Evolutionary conservation across 805 yeast species (phyloP).

Genomic region (Myxozyma geophila): DNA sequence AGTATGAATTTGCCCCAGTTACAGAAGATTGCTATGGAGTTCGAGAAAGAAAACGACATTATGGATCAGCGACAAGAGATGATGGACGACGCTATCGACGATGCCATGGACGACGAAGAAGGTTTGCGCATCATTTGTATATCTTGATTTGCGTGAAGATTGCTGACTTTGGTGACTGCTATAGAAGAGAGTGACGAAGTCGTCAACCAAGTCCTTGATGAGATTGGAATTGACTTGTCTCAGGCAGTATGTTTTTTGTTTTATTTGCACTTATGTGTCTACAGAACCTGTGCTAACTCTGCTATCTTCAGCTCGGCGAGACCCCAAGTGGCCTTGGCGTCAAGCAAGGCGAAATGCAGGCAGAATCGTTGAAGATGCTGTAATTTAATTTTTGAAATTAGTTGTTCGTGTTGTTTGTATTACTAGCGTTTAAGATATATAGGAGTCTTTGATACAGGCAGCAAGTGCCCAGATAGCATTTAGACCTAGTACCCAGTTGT

Average conservation of each 20-base stretch:
- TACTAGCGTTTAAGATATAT: neutral
- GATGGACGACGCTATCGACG: conserved; percentile 98
- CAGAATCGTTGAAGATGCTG: conserved; percentile 23
- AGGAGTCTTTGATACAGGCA: neutral
- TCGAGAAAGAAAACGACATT: conserved; percentile 89
- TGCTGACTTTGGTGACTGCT: neutral
- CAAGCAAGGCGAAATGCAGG: conserved; percentile 12
- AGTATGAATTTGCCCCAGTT: conserved; percentile 90
- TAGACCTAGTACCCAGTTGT: neutral
- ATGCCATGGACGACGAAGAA: conserved; percentile 89
- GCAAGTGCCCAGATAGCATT: neutral
- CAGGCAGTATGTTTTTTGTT: conserved; percentile 43
- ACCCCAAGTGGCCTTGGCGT: conserved; percentile 47
- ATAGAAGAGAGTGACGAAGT: conserved; percentile 41
- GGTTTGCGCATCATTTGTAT: conserved; percentile 40
- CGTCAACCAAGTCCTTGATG: conserved; percentile 89
- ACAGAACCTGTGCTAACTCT: neutral
- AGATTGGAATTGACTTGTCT: conserved; percentile 85
- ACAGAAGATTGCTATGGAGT: conserved; percentile 90
- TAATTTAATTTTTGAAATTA: neutral
- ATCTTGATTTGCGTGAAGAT: neutral
- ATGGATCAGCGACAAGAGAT: conserved; percentile 99
- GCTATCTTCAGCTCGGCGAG: conserved; percentile 43
- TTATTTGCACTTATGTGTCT: neutral
- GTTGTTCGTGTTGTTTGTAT: neutral